Evolutionary conservation across 352 stramenopile genomes (phyloP).

Genomic region (Saprolegnia parasitica): DNA sequence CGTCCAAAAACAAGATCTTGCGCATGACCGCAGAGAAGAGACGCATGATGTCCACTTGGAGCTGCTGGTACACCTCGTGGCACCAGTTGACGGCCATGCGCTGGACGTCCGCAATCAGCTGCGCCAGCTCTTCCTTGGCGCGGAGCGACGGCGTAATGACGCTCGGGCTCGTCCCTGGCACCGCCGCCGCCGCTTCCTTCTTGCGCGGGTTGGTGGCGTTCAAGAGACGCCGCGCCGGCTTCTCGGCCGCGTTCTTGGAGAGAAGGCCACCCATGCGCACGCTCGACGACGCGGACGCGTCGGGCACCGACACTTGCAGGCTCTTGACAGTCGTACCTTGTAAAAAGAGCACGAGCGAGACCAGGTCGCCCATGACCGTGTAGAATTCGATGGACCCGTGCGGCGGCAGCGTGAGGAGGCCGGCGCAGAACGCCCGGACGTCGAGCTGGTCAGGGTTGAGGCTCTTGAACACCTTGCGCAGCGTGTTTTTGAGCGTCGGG

Average conservation of each 20-base stretch:
- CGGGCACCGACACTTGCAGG: slow-evolving; percentile 63
- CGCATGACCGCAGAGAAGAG: slow-evolving; percentile 77
- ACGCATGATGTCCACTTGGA: slow-evolving; percentile 67
- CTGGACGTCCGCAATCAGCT: slow-evolving; percentile 71
- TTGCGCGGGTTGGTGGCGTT: slow-evolving; percentile 12
- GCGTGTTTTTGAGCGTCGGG: slow-evolving; percentile 76
- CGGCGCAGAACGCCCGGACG: slow-evolving; percentile 70
- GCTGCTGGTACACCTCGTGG: slow-evolving; percentile 64
- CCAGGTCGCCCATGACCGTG: slow-evolving; percentile 62
- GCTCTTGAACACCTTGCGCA: slow-evolving; percentile 51
- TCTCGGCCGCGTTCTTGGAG: slow-evolving; percentile 6
- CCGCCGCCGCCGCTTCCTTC: background rate
- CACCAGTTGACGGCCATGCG: slow-evolving; percentile 65
- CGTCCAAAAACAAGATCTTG: slow-evolving; percentile 79
- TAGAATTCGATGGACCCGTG: slow-evolving; percentile 72
- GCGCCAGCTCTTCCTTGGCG: slow-evolving; percentile 77
- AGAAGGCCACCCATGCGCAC: slow-evolving; percentile 6
- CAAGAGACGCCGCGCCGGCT: background rate
- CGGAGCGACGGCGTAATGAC: slow-evolving; percentile 61
- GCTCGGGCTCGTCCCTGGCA: too few species aligned
- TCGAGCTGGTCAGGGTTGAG: slow-evolving; percentile 58
- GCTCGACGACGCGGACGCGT: slow-evolving; percentile 28
- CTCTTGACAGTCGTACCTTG: slow-evolving; percentile 75
- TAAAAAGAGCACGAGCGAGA: slow-evolving; percentile 75
- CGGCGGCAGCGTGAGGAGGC: slow-evolving; percentile 62